Conservation (phyloP, 2,329 filamentous ascomycete genomes). For the Pseudofabraea citricarpa region DNA sequence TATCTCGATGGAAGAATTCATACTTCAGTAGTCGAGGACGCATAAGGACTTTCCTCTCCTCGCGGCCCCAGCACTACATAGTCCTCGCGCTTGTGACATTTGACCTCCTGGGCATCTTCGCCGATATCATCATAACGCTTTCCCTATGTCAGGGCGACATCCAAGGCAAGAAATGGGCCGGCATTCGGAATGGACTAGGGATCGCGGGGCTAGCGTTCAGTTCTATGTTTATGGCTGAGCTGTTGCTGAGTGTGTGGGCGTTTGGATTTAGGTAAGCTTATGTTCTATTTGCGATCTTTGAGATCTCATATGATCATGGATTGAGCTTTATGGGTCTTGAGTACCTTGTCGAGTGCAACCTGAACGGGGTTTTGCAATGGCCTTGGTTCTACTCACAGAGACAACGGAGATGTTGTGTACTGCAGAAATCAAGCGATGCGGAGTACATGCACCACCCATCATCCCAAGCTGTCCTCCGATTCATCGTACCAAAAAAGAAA, state of each 20-base stretch:
- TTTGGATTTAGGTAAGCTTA: constrained; percentile 49
- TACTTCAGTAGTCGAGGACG: too few relatives aligned
- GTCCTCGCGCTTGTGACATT: constrained; percentile 43
- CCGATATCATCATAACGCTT: constrained; percentile 44
- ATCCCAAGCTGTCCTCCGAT: too few relatives aligned
- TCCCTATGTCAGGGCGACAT: constrained; percentile 38
- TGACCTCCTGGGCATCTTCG: constrained; percentile 47
- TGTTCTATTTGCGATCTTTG: not conserved
- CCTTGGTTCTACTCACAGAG: too few relatives aligned
- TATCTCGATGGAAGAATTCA: too few relatives aligned
- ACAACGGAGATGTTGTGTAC: too few relatives aligned
- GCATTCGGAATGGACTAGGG: constrained; percentile 39
- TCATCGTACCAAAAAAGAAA: too few relatives aligned
- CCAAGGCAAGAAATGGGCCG: constrained; percentile 25
- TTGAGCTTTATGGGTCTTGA: too few relatives aligned
- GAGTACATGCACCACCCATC: too few relatives aligned
- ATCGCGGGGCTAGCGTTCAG: constrained; percentile 54
- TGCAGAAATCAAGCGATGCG: too few relatives aligned
- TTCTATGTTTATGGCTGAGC: constrained; percentile 59
- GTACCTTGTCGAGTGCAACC: too few relatives aligned
- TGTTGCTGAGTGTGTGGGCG: constrained; percentile 53
- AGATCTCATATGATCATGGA: too few relatives aligned
- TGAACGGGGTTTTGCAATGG: too few relatives aligned
- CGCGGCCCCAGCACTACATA: constrained; percentile 42
- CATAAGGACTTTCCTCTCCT: constrained; percentile 30